phyloP scores from a whole-genome alignment of 768 basidiomycete species.

The Phanerochaete sordida region DNA sequence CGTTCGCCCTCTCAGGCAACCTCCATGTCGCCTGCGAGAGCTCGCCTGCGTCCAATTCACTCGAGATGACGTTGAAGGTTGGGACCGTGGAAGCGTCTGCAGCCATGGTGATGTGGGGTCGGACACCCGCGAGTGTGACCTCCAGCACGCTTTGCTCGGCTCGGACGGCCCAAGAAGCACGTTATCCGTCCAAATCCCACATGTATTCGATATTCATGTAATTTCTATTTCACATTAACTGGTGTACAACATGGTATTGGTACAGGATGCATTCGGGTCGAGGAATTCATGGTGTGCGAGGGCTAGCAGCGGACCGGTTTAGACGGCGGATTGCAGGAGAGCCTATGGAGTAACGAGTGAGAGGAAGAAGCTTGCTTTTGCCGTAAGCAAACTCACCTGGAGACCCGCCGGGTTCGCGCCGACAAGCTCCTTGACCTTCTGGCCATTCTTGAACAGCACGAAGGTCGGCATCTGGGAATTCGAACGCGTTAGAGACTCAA shows the following conservation, averaged over 20 bases:
- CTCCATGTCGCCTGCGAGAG: background rate
- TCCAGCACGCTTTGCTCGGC: background rate
- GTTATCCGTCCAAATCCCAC: too few species aligned
- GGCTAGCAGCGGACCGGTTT: background rate
- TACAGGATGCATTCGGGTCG: background rate
- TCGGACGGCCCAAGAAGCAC: background rate
- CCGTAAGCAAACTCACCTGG: too few species aligned
- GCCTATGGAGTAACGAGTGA: background rate
- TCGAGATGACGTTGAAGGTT: background rate
- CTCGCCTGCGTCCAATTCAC: background rate
- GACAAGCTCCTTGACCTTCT: conserved; percentile 35
- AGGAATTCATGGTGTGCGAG: background rate
- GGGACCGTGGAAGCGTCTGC: too few species aligned
- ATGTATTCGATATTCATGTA: too few species aligned
- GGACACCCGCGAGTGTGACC: too few species aligned
- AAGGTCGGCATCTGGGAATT: conserved; percentile 41
- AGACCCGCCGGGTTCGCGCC: conserved; percentile 45
- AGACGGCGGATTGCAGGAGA: background rate
- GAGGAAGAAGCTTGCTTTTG: background rate
- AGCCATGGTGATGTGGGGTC: background rate
- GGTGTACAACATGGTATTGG: background rate
- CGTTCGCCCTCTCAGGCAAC: background rate
- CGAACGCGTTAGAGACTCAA: too few species aligned
- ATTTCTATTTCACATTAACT: background rate
- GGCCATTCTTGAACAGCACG: conserved; percentile 32